phyloP scores from a whole-genome alignment of 1,139 yeast genomes.

The Yamadazyma taylorii region DNA sequence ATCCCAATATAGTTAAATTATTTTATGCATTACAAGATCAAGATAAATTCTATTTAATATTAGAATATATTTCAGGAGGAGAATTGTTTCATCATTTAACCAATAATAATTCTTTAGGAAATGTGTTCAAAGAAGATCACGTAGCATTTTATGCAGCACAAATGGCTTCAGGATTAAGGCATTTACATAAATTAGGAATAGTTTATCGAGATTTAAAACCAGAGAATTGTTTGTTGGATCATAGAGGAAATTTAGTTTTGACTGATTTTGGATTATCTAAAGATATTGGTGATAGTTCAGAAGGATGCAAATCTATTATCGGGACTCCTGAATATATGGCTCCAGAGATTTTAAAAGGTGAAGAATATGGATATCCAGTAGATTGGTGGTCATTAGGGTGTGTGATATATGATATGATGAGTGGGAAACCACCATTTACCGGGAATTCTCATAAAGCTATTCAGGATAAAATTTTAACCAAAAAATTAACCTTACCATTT shows the following conservation, averaged over 20 bases:
- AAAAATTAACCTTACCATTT: constrained; percentile 70
- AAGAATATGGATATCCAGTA: constrained; percentile 30
- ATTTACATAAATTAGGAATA: constrained; percentile 36
- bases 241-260: constrained; percentile 72
- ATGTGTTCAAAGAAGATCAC: constrained; percentile 30
- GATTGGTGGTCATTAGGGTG: constrained; percentile 44
- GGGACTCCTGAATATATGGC: constrained; percentile 71
- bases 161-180: constrained; percentile 33
- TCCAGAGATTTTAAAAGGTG: constrained; percentile 36
- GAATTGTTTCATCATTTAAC: constrained; percentile 37
- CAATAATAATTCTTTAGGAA: constrained; percentile 24
- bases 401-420: constrained; percentile 77
- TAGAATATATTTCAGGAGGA: constrained; percentile 39
- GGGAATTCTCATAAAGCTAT: constrained; percentile 81
- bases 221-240: constrained; percentile 80
- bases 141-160: constrained; percentile 37
- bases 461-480: constrained; percentile 71
- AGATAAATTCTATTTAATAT: constrained; percentile 32
- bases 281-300: constrained; percentile 46
- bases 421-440: constrained; percentile 91
- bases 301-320: constrained; percentile 66
- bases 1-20: constrained; percentile 33
- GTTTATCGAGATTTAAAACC: constrained; percentile 79
- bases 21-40: constrained; percentile 36
- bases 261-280: constrained; percentile 91